Percentiles rank a stretch among this genome's conserved stretches.
phyloP scores from a whole-genome alignment of 257 asterid species.

The Jacaranda copaia region DNA sequence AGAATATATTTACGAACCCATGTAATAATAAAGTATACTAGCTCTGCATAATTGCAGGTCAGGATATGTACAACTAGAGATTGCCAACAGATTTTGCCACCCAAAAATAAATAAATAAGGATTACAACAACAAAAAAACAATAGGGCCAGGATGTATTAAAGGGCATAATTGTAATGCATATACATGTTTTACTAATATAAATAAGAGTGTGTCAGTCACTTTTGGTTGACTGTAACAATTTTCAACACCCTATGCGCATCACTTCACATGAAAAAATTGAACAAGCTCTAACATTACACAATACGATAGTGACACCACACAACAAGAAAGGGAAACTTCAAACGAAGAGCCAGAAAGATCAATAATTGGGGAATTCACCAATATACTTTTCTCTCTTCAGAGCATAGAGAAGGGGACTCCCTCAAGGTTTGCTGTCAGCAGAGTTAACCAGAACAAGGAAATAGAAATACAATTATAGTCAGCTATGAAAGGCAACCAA shows the following conservation, averaged over 20 bases:
- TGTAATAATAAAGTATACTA: background rate
- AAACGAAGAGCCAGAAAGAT: conserved; percentile 4
- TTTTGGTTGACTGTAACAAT: background rate
- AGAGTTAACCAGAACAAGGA: conserved; percentile 8
- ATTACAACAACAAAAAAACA: background rate
- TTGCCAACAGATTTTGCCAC: conserved; percentile 19
- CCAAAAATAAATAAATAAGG: background rate
- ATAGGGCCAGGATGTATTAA: background rate
- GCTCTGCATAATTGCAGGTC: background rate
- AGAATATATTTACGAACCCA: background rate
- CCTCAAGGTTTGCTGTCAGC: background rate
- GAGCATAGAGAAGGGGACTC: background rate
- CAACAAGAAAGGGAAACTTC: background rate
- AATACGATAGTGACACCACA: background rate
- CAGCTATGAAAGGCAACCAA: background rate
- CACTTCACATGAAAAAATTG: background rate
- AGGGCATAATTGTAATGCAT: background rate
- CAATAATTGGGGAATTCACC: background rate
- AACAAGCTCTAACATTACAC: background rate
- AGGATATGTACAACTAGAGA: conserved; percentile 8
- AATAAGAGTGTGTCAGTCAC: background rate
- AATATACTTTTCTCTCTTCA: background rate
- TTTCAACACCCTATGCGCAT: background rate
- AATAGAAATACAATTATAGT: background rate
- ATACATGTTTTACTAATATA: background rate